Percentiles rank a stretch among this genome's conserved stretches.
phyloP scores from a whole-genome alignment of 305 asterid species.

The Solanum hybrid region DNA sequence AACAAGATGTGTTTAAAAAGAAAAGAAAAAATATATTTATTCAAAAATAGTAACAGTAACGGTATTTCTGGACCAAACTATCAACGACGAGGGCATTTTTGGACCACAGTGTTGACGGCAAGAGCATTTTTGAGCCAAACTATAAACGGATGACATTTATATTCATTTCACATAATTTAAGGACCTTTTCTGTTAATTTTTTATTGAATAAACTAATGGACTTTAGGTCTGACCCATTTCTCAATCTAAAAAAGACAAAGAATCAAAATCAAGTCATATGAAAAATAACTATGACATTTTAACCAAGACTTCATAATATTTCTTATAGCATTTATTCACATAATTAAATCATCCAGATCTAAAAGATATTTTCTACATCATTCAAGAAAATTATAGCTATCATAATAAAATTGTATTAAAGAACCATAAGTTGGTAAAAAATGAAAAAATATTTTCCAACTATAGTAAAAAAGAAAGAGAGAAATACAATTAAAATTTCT shows the following conservation, averaged over 20 bases:
- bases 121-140: too few species aligned
- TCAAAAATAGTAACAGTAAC: too few species aligned
- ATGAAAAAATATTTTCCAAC: not conserved
- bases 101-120: too few species aligned
- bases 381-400: not conserved
- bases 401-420: not conserved
- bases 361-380: not conserved
- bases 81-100: too few species aligned
- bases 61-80: too few species aligned
- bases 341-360: not conserved
- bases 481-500: not conserved
- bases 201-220: too few species aligned
- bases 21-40: too few species aligned
- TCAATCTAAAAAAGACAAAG: not conserved
- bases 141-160: too few species aligned
- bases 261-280: not conserved
- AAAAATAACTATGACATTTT: not conserved
- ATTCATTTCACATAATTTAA: too few species aligned
- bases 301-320: not conserved
- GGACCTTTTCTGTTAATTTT: too few species aligned
- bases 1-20: too few species aligned
- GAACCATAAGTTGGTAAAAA: not conserved
- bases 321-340: not conserved
- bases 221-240: not conserved
- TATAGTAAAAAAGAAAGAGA: not conserved